These are phyloP conservation scores for Penicillium mononematosum DNA, from an alignment of 495 filamentous ascomycete genomes.

Conservation along the genomic window DNA sequence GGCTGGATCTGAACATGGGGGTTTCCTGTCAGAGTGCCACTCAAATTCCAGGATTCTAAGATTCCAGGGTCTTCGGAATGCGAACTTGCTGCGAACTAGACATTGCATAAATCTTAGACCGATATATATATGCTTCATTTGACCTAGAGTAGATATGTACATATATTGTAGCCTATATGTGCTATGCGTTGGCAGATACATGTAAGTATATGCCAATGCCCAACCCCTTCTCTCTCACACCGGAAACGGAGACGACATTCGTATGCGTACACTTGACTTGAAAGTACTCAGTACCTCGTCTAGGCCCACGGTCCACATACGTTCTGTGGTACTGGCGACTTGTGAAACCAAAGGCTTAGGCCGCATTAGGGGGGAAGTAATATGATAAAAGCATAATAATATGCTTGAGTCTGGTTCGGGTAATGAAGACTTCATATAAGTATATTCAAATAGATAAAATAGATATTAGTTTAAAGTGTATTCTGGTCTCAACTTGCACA, in stretches of 20 bases:
- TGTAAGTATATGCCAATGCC: not conserved
- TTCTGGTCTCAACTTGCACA: not conserved
- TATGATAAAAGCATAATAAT: too few species aligned
- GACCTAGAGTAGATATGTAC: too few species aligned
- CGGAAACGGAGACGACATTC: constrained; percentile 7
- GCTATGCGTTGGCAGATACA: constrained; percentile 1
- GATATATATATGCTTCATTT: not conserved
- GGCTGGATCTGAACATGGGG: constrained; percentile 13
- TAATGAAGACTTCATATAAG: constrained; percentile 14
- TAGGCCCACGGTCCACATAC: not conserved
- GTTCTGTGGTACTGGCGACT: constrained; percentile 4
- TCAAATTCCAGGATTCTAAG: not conserved
- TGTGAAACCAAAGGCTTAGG: constrained; percentile 6
- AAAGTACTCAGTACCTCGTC: constrained; percentile 8
- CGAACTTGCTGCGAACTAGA: constrained; percentile 13
- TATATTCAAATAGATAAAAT: not conserved
- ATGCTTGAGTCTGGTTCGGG: constrained; percentile 14
- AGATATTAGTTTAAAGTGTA: not conserved
- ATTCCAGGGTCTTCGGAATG: not conserved
- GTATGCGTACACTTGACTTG: too few species aligned
- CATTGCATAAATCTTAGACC: not conserved
- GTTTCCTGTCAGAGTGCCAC: not conserved
- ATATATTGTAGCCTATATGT: not conserved
- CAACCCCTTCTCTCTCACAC: constrained; percentile 12
- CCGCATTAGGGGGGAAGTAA: constrained; percentile 1